Base-by-base conservation (phyloP, 192 early-diverging fungal genomes). In the Coemansia reversa region DNA sequence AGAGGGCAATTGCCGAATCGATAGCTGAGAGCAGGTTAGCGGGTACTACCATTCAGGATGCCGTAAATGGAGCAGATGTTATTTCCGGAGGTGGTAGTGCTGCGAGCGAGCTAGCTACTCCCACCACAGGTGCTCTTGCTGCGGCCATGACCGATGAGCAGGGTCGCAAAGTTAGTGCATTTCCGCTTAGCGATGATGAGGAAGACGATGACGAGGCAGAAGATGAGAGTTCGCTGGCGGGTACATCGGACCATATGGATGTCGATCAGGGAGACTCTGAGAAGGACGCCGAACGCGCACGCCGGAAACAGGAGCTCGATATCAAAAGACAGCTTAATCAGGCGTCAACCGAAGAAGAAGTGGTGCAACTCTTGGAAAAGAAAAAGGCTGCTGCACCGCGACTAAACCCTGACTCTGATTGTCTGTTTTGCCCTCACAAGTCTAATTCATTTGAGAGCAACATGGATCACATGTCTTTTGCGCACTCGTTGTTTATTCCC, bases 401-500 rank as follows among this genome's bases (percentile, higher is more conserved):
- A 56, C 84, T 99, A 3, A 75, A 85, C 14, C 83, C 84, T 2
- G 79, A 81, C 33, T 39, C 58, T 0, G 94, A 97, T 71, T 99
- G 97, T 83, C 83, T 99, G 48, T 99, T 99, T 84, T 99, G 97
- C 82, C 65, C 84, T 19, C 83, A 89, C 66, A 79, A 74, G 68
- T 75, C 86, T 0, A 79, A 74, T 12, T 76, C 83, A 23, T 91
- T 90, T 63, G 87, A 90, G 32, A 59, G 71, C 58, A 95, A 94
- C 71, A 76, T 99, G 72, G 83, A 85, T 24, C 97, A 99, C 80
- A 99, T 99, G 97, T 86, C 92, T 16, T 76, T 72, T 51, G 83
- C 75, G 25, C 97, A 99, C 77, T 89, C 89, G 70, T 92, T 99
- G 70, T 99, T 98, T 63, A 91, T 99, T 67, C 97, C 97, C 22